phyloP scores from a whole-genome alignment of 2,329 filamentous ascomycete genomes.

The Neofusicoccum sp. region DNA sequence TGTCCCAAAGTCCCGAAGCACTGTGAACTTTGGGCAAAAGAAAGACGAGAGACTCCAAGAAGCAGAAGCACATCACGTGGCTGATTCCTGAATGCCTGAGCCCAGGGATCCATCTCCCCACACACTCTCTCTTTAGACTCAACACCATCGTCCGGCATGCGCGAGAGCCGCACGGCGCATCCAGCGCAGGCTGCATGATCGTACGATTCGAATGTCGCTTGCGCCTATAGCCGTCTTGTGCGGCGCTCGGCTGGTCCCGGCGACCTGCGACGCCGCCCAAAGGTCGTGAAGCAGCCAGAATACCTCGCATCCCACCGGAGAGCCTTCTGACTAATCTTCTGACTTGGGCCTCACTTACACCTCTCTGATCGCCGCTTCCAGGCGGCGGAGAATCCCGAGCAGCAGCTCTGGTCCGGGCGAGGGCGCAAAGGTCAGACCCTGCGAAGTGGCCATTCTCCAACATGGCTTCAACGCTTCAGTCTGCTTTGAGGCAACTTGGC shows the following conservation, averaged over 20 bases:
- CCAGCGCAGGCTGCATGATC: neutral
- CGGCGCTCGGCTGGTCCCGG: neutral
- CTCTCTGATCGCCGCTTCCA: neutral
- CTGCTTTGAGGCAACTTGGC: neutral
- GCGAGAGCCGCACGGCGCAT: neutral
- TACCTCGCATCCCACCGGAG: neutral
- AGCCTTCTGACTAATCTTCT: neutral
- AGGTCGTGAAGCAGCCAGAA: slow-evolving; percentile 2
- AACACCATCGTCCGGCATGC: neutral
- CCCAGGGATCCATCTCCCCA: too few relatives aligned
- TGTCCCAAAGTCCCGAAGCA: too few relatives aligned
- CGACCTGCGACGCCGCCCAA: neutral
- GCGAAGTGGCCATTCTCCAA: neutral
- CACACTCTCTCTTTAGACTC: neutral
- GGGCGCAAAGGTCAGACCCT: neutral
- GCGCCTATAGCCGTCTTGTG: neutral
- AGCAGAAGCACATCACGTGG: too few relatives aligned
- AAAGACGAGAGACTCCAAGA: too few relatives aligned
- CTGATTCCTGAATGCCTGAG: too few relatives aligned
- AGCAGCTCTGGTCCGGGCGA: neutral
- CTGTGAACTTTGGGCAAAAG: too few relatives aligned
- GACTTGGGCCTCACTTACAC: neutral
- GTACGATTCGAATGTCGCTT: neutral
- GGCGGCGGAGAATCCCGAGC: neutral
- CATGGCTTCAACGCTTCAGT: neutral